Base-by-base conservation (phyloP, 257 asterid genomes). In the Knoxia roxburghii region DNA sequence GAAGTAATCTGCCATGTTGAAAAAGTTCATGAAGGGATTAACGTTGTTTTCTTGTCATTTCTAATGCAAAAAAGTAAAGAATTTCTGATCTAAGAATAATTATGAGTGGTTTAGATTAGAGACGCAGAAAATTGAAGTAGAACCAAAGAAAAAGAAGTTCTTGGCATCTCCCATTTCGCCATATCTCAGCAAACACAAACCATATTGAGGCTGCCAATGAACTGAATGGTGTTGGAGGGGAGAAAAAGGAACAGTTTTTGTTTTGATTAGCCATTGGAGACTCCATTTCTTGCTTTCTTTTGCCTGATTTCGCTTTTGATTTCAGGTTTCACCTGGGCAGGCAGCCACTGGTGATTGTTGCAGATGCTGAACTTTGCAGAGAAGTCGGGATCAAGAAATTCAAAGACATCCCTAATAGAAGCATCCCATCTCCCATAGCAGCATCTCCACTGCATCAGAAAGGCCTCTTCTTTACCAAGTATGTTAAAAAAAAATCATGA, bases 401-500 rank as follows among this genome's bases (percentile, higher is more conserved):
- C 86, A 94, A 90, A 69, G 71, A 60, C 76, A 20, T 90, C 51
- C 35, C 91, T 23, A 90, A 94, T 41, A 83, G 99, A 82, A 94
- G 99, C 90, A 85, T 94, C 39, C 99, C 99, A 7, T 87, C 96
- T 66, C 96, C 99, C 5, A 83, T 94, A n/a, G 91, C 96, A 20
- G 81, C 91, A 9, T 90, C 97, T 7, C 96, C 97, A 66, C 91
- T 94, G 79, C 99, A 94, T 74, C 96, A 85, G 11, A 94, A 94
- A 67, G 99, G 99, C 80, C 89, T 94, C 11, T 90, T 94, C 84
- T 90, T 89, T 79, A 81, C 99, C 66, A 90, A 75, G 97, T 93
- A 76, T n/a, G n/a, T n/a, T n/a, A n/a, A n/a, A n/a, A n/a, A n/a
- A n/a, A n/a, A n/a, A n/a, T n/a, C n/a, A n/a, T n/a, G n/a, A n/a